Evolutionary conservation across 768 basidiomycete species (phyloP), one percentile per base, ranked within the genome.

Genomic region (Leucocoprinus sp.): DNA sequence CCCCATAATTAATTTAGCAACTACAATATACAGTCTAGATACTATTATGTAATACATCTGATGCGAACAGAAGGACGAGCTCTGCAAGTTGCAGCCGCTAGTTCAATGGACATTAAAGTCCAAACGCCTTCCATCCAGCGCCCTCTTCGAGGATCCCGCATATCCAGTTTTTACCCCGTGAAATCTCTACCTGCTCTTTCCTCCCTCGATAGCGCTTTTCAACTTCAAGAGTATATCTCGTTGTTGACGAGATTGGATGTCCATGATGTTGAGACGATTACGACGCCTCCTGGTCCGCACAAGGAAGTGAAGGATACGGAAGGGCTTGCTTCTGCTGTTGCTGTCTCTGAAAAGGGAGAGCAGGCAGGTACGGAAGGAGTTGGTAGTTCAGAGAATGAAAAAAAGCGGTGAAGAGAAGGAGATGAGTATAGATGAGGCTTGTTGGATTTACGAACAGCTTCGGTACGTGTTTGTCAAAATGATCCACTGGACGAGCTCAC

Each of bases 171-270:
- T 57, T 89, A 89, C 55, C 84, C 85, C 0, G 69, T 86, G 19
- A 87, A 86, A 58, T 70, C 56, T 6, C 68, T 88, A 2, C 85
- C 86, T 0, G 74, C 81, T 0, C 72, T 86, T 23, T 68, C 84
- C 0, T 76, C 81, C 1, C 69, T 95, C 23, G 85, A 93, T 65
- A 93, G 89, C 61, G 89, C 92, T 0, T 96, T 95, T 60, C 91
- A 95, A 58, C 74, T 95, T 5, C 91, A 95, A 56, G 95, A 98
- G 58, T 95, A 92, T 64, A 88, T 98, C 36, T 84, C 91, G 1
- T 70, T 89, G 23, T 78, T 95, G 52, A 87, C 95, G 48, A 79
- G 85, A 12, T 69, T 77, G 21, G 82, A 97, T 64, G 84, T 91
- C 0, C 90, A 93, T 64, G 86, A 96, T 60, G 84, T 98, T 15